Conservation (phyloP, 2,329 filamentous ascomycete species). For the Fusarium multiceps region DNA sequence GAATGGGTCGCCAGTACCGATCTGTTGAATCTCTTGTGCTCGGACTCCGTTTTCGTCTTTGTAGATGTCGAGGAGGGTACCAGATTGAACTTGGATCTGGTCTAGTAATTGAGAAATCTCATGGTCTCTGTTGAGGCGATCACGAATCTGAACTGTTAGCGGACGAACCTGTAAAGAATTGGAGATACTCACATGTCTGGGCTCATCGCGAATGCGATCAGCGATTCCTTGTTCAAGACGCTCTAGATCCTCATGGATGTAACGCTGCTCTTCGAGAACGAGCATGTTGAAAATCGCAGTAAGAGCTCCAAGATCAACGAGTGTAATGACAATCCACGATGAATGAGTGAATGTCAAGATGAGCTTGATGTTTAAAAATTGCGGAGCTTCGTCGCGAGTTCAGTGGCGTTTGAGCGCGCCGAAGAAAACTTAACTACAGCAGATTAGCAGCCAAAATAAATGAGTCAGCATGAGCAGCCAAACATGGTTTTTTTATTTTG, state of each 20-base stretch:
- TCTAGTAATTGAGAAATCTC: conserved; percentile 87
- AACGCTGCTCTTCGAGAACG: conserved; percentile 92
- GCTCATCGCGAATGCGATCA: conserved; percentile 88
- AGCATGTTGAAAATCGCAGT: conserved; percentile 66
- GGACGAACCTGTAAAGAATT: neutral
- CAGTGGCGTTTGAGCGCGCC: conserved; percentile 41
- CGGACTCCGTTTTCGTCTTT: conserved; percentile 78
- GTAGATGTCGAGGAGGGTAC: conserved; percentile 84
- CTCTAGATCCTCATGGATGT: conserved; percentile 95
- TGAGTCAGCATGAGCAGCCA: neutral
- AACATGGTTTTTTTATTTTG: neutral
- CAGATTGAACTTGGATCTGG: conserved; percentile 88
- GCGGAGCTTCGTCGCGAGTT: conserved; percentile 44
- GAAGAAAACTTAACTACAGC: conserved; percentile 2
- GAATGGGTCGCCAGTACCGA: conserved; percentile 87
- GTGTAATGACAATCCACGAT: neutral
- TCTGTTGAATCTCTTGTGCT: conserved; percentile 82
- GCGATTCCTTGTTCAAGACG: conserved; percentile 93
- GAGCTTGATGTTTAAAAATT: conserved; percentile 44
- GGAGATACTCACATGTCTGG: conserved; percentile 76
- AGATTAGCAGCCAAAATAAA: neutral
- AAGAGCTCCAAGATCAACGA: neutral
- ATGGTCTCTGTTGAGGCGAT: conserved; percentile 90
- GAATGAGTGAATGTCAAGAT: conserved; percentile 19
- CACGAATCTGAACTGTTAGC: conserved; percentile 74